Base-by-base conservation (phyloP, 1,284 basidiomycete genomes). In the Ustilago hordei region DNA sequence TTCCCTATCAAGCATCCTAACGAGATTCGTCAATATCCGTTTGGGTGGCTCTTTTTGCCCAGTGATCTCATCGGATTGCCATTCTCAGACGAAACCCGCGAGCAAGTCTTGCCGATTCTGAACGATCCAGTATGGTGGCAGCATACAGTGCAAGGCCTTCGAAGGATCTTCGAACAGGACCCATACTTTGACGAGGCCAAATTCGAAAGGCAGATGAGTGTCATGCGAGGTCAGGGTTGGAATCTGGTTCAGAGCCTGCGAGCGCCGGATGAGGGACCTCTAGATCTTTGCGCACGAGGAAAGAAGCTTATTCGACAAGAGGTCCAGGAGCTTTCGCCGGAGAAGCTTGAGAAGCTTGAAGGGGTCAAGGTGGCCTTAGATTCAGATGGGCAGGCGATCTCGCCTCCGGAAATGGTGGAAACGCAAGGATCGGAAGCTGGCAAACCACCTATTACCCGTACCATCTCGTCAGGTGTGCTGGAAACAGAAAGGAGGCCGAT, bases 221-320 rank as follows among this genome's bases (percentile, higher is more conserved):
- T 96, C 8, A 91, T 96, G 75, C 95, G 95, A 86, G 95, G 94
- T 3, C 95, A 97, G 85, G 94, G 93, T 5, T 94, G 91, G 90
- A 95, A 95, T 79, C 91, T 96, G 38, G 90, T 95, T 1, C 92
- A 95, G 84, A 93, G 92, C 8, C 87, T 97, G 54, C 91, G 90
- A 77, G 91, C 92, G 81, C 83, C 88, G 15, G 92, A 93, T 77
- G 87, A 92, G 87, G 78, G 84, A 3, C 84, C 84, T 2, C 73
- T 86, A 23, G 83, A 86, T 61, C 69, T 86, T 32, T 86, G 84
- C 55, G 80, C 84, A 7, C 61, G 81, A 0, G 80, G 73, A n/a
- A 85, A 85, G 60, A 77, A 76, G 55, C 55, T 86, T 4, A 84
- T 86, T 17, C 65, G 65, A 3, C 73, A 80, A 31, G 75, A 78